These are phyloP conservation scores for Phialemonium atrogriseum DNA, from an alignment of 2,329 filamentous ascomycete species.

Conservation along the genomic window DNA sequence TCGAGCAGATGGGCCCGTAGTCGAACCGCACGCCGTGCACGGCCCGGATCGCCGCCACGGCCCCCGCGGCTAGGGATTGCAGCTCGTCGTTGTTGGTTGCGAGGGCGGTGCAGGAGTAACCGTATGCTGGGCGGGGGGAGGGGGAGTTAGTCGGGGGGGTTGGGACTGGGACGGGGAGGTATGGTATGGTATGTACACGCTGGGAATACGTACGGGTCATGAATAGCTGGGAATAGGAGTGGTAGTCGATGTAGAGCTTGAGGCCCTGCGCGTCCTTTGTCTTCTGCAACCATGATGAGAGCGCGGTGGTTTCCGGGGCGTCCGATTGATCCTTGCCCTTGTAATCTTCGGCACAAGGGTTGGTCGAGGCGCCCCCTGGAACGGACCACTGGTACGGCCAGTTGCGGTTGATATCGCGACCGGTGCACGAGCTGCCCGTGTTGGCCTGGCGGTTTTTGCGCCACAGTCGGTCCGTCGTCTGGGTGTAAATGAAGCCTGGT, in stretches of 20 bases:
- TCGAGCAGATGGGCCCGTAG: slow-evolving; percentile 48
- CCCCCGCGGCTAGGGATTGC: slow-evolving; percentile 36
- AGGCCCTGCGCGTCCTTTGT: slow-evolving; percentile 35
- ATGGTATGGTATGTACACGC: too few relatives aligned
- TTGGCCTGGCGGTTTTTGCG: slow-evolving; percentile 42
- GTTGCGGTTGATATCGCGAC: slow-evolving; percentile 47
- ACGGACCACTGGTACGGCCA: slow-evolving; percentile 35
- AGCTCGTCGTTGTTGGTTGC: slow-evolving; percentile 39
- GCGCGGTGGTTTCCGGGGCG: slow-evolving; percentile 40
- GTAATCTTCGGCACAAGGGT: slow-evolving; percentile 35
- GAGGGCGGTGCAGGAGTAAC: slow-evolving; percentile 45
- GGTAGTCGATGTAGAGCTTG: slow-evolving; percentile 56
- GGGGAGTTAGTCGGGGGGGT: slow-evolving; percentile 28
- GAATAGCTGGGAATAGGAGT: slow-evolving; percentile 54
- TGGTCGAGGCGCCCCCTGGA: slow-evolving; percentile 33
- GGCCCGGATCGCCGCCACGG: slow-evolving; percentile 39
- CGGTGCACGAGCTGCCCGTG: slow-evolving; percentile 30
- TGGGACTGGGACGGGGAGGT: neutral
- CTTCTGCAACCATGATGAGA: slow-evolving; percentile 28
- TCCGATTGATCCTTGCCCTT: slow-evolving; percentile 27
- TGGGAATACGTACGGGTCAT: slow-evolving; percentile 48
- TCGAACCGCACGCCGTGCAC: slow-evolving; percentile 30
- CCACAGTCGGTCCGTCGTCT: slow-evolving; percentile 43
- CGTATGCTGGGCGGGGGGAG: slow-evolving; percentile 47
- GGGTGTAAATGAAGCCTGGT: slow-evolving; percentile 41